Percentiles rank a stretch among this genome's conserved stretches.
phyloP scores from a whole-genome alignment of 192 early-diverging fungal genomes.

The Pilaira anomala region DNA sequence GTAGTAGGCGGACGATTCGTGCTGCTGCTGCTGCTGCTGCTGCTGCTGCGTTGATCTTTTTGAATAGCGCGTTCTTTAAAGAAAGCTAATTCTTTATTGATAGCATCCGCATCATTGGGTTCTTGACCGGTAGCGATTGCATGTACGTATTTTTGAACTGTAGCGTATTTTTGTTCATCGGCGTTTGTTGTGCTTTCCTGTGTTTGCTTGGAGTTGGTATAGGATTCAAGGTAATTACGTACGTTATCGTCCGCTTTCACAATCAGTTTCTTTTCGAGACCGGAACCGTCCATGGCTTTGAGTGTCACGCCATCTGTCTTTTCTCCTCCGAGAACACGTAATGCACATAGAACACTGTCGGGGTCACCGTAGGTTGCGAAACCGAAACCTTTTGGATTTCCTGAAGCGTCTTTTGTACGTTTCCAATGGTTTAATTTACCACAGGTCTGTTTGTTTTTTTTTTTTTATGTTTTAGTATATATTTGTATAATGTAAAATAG shows the following conservation, averaged over 20 bases:
- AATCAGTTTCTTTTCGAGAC: conserved; percentile 44
- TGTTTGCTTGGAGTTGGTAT: conserved; percentile 39
- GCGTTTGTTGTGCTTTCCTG: conserved; percentile 29
- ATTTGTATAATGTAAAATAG: neutral
- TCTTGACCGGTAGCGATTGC: conserved; percentile 39
- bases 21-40: too few species aligned
- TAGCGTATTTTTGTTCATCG: neutral
- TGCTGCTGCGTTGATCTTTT: conserved; percentile 50
- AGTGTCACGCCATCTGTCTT: conserved; percentile 37
- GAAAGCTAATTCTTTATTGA: conserved; percentile 56
- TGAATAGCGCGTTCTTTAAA: conserved; percentile 61
- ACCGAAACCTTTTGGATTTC: conserved; percentile 68
- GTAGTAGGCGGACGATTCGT: conserved; percentile 42
- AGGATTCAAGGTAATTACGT: conserved; percentile 52
- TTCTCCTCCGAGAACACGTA: conserved; percentile 63
- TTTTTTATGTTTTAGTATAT: neutral
- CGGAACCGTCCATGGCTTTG: conserved; percentile 36
- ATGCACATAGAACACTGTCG: conserved; percentile 58
- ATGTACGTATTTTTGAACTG: conserved; percentile 1
- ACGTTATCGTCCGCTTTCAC: conserved; percentile 59
- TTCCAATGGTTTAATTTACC: conserved; percentile 67
- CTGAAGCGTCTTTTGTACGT: conserved; percentile 58
- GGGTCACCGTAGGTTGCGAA: conserved; percentile 70
- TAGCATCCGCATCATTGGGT: conserved; percentile 49
- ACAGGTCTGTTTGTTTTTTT: conserved; percentile 50